Evolutionary conservation across 164 flowering plant genomes (phyloP), one percentile per base, ranked within the genome.

Genomic region (Macadamia tetraphylla): DNA sequence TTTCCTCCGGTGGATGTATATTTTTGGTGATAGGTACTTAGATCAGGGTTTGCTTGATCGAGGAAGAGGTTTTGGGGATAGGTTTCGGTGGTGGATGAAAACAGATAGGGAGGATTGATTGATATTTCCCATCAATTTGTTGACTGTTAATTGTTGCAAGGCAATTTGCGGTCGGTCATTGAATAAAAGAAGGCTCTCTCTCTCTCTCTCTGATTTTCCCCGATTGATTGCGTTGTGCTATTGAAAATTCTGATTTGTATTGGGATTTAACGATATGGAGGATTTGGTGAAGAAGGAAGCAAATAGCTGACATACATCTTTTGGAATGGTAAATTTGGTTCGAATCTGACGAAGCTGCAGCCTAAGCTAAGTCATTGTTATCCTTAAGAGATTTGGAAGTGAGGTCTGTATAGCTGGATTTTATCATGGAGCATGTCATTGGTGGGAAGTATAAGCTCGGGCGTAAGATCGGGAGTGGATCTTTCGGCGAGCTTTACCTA

Each of bases 351-450:
- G 8, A 65, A 65, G 58, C 18, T 32, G 48, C 23, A 59, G 14
- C 48, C 48, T 49, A 58, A n/a, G 35, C 40, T 35, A 35, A 35
- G 40, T 67, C 0, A 14, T 12, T 67, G 12, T 52, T 11, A 5
- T 70, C 30, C 11, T 56, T 67, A 5, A 9, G 9, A 35, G 13
- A 59, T 2, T 53, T 55, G 17, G 29, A 61, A 70, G 69, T 29
- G 55, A 31, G 57, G 48, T 14, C 65, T 15, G 4, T 65, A 56
- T 69, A 44, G 55, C 32, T 70, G 63, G 71, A 70, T 55, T 74
- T 3, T 32, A 74, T 67, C 71, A 87, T 87, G 92, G 89, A 83
- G 65, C 84, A 46, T 63, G 65, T 63, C 30, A 46, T 63, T 43
- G 73, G 68, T 15, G 73, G 62, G 6, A 70, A 70, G 68, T 70